Conservation (phyloP, 805 yeast species). For the Kuraishia piskuri region DNA sequence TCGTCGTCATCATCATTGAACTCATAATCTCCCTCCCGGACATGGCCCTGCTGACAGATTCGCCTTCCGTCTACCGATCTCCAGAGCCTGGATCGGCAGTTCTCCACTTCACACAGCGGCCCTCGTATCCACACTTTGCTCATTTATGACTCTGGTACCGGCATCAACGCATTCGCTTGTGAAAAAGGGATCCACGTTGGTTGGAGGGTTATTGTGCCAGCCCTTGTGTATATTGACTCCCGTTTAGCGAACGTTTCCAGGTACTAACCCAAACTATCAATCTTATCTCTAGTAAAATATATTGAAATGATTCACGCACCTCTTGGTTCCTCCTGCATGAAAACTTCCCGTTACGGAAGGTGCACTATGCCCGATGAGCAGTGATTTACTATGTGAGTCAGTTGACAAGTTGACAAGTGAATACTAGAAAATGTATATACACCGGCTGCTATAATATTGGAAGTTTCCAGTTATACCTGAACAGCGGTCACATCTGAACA, state of each 20-base stretch:
- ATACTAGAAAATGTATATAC: too few relatives aligned
- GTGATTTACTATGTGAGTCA: background rate
- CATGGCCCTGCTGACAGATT: conserved; percentile 89
- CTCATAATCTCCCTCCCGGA: conserved; percentile 71
- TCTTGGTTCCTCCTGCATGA: background rate
- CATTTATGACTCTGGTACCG: background rate
- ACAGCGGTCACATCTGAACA: conserved; percentile 1
- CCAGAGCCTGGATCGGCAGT: conserved; percentile 78
- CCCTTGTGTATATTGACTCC: background rate
- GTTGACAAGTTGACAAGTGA: background rate
- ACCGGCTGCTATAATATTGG: too few relatives aligned
- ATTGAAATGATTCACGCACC: background rate
- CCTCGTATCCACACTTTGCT: conserved; percentile 57
- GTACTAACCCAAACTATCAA: background rate
- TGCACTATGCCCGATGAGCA: background rate
- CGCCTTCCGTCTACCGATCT: conserved; percentile 65
- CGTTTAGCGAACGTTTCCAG: background rate
- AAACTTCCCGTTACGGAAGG: background rate
- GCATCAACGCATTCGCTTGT: background rate
- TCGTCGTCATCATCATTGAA: conserved; percentile 79
- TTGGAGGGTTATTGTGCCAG: too few relatives aligned
- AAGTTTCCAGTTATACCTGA: background rate
- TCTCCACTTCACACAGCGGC: conserved; percentile 80
- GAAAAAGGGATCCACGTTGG: too few relatives aligned
- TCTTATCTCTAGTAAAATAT: background rate